Evolutionary conservation across 345 rosid genomes (phyloP), one percentile per base, ranked within the genome.

Genomic region (Citrus hindsii): DNA sequence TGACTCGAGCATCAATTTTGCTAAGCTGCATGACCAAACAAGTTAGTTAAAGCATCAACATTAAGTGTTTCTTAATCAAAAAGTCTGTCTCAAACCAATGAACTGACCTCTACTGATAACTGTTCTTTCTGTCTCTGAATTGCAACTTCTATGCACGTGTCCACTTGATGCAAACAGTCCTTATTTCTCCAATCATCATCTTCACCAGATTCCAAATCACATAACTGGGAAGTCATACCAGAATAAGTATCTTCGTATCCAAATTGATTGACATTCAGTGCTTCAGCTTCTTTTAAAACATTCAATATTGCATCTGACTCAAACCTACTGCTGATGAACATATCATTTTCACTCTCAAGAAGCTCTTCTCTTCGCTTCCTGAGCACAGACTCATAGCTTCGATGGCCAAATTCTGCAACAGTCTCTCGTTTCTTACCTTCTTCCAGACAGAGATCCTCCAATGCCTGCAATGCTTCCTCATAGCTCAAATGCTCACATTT

Each of bases 181-280:
- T 85, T 94, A 58, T 84, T 81, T 88, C 92, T 88, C 97, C 92
- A 90, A 64, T 90, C 94, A 82, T 82, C 89, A 66, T 82, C 87
- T 89, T 91, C 92, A 59, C 96, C 94, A 81, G 97, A 91, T 87
- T 91, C 97, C 88, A 91, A 62, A 85, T 96, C 98, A 82, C 90
- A 88, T 33, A 94, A 86, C 83, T 88, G 94, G 77, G 98, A 89
- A 82, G 86, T 82, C 76, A 84, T 78, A 79, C 90, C 84, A 48
- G 84, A 83, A 79, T 83, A 91, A 73, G 88, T 67, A 79, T 91
- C 95, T 79, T 83, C 93, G 46, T 86, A 92, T 79, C 97, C 92
- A 82, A 83, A 87, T 48, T 92, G 98, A 84, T 88, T 92, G 83
- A 79, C 85, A 81, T 88, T 90, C 73, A 88, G 87, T 73, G 90